phyloP scores from a whole-genome alignment of 202 grass and related monocot genomes.

The Miscanthus sacchariflorus region DNA sequence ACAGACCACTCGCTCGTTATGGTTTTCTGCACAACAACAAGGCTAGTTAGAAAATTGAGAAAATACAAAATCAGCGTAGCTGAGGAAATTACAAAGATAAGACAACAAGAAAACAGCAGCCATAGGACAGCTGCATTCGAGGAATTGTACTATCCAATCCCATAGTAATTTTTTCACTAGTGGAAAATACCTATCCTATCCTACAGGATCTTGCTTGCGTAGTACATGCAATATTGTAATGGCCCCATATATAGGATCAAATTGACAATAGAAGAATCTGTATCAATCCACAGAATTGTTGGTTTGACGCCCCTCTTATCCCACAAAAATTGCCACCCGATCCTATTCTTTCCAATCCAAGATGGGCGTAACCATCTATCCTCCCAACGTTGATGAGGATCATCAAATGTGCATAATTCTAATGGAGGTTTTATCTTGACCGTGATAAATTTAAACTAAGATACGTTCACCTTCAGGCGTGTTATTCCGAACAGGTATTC shows the following conservation, averaged over 20 bases:
- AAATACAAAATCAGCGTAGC: not conserved
- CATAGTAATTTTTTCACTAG: not conserved
- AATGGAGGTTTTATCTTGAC: not conserved
- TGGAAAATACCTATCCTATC: not conserved
- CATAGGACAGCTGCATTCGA: not conserved
- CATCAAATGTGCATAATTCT: not conserved
- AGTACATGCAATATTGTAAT: constrained; percentile 2
- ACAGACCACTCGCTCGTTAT: constrained; percentile 82
- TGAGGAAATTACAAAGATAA: constrained; percentile 4
- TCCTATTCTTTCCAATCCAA: not conserved
- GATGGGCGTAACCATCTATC: not conserved
- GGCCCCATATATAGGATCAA: not conserved
- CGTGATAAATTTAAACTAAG: constrained; percentile 5
- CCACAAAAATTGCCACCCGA: not conserved
- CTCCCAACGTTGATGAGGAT: not conserved
- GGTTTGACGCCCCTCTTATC: not conserved
- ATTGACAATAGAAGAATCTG: not conserved
- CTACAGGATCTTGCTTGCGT: constrained; percentile 14
- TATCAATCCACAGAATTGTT: not conserved
- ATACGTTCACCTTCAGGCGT: not conserved
- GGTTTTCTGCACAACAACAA: constrained; percentile 68
- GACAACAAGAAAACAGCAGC: not conserved
- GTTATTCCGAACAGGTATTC: not conserved
- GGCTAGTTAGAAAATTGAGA: constrained; percentile 14
- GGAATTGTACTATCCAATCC: not conserved